Evolutionary conservation across 2,329 filamentous ascomycete species (phyloP), one percentile per base, ranked within the genome.

Genomic region (Alternaria atra): DNA sequence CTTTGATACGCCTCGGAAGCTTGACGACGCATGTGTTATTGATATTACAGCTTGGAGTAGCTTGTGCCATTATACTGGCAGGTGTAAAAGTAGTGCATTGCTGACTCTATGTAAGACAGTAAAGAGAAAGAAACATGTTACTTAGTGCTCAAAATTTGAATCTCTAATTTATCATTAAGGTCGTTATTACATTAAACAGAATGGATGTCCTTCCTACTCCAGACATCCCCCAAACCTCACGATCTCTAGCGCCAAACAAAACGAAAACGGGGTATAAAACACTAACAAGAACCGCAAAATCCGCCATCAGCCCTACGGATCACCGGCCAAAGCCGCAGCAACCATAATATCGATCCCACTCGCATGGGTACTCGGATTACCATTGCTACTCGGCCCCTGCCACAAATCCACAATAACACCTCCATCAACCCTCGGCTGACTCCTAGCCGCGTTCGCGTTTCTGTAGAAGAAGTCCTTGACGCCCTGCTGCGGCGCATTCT

Each of bases 341-440:
- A 91, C 86, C 20, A 91, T 75, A n/a, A 84, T 84, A 77, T 91
- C 89, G 68, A 91, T 77, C 0, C 87, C 89, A 25, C 85, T 85
- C 69, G 86, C 87, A 47, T 91, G 89, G n/a, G 86, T 86, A 39
- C 84, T 81, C 0, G 86, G 84, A 62, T 80, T 80, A 1, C 81
- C 84, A 39, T 83, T 81, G 0, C 70, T 70, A 27, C 83, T 83
- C 0, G 87, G 86, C 0, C 88, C 89, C 6, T 84, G 81, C 88
- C 89, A 91, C 5, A 83, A 78, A 6, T 88, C 80, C 6, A 86
- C 85, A 5, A 91, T 76, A 65, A 83, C 78, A 63, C 84, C 82
- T 5, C 79, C 76, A 9, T 75, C 69, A 35, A 68, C 66, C 43
- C 65, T 74, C 17, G 69, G 71, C 32, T 73, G 73, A 8, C 51